Base-by-base conservation (phyloP, 345 rosid genomes). In the Psidium friedrichsthalianum region DNA sequence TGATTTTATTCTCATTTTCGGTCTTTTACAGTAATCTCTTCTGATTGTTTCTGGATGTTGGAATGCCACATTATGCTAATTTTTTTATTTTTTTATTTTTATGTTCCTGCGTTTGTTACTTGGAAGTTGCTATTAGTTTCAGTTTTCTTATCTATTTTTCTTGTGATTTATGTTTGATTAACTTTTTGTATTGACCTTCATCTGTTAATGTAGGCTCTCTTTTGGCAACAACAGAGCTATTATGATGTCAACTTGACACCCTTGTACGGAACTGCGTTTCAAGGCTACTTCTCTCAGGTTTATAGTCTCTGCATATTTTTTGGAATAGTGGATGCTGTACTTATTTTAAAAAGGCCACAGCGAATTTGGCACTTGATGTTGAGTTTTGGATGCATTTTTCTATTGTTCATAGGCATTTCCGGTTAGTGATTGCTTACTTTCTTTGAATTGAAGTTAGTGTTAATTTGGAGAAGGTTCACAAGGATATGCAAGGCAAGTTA, bases 251-350 rank as follows among this genome's bases (percentile, higher is more conserved):
- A 97, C 91, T 90, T 97, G 88, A 94, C 96, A 86, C 95, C 99
- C 10, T 89, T 97, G 84, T 87, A 91, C 88, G 94, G 92, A 84
- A 92, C 97, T 85, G 99, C 99, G 83, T 95, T 94, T 89, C 94
- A 92, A 88, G 99, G 99, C 83, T 96, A 97, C 87, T 95, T 96
- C 88, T 93, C 99, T 89, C 99, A 97, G 99, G 99, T 96, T 86
- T 74, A 16, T 59, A 83, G 57, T 29, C 56, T 20, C 53, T 27
- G 47, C 9, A 82, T 82, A 69, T 59, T 53, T 52, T 44, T 82
- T 29, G 27, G 4, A 36, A 40, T 20, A 13, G 22, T 56, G 53
- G 69, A 56, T 40, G 18, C 56, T 64, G 42, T 64, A 64, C 16
- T 64, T 64, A 10, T 29, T 64, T 8, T 29, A 29, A 64, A 29